Evolutionary conservation across 768 basidiomycete genomes (phyloP), one percentile per base, ranked within the genome.

Genomic region (Mycena epipterygia): DNA sequence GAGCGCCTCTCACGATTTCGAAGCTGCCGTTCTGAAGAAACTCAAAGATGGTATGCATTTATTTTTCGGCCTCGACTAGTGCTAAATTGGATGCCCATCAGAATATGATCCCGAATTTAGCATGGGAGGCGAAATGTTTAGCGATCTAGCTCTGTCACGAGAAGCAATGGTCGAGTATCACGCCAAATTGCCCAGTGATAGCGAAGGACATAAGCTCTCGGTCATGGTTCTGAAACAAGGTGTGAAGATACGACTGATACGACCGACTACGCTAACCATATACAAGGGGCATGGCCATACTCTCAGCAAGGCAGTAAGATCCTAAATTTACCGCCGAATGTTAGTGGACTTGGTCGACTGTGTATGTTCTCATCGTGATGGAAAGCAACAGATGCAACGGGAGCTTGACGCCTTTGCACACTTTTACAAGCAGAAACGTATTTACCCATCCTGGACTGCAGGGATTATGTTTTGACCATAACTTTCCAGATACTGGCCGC

Each of bases 31-130:
- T 84, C 82, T 98, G 64, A 91, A 93, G 83, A 93, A 93, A 80
- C 84, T 99, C 68, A 95, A 94, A 83, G 91, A 95, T 74, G 76
- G 95, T 90, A 49, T 51, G 84, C 35, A 35, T 27, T 51, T 71
- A 23, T 49, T 42, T 58, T 49, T 27, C 37, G 55, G 33, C 14
- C 29, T 30, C 48, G 21, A 27, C 39, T 46, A 57, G 41, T 57
- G 19, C 35, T 35, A 32, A 59, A 32, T 49, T 74, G 49, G 70
- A 14, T 53, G 25, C 29, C 44, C 25, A 25, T 62, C 56, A 97
- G 97, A 93, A 60, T 97, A 97, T 75, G 98, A 99, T 78, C 93
- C 96, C 14, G 96, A 97, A 69, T 99, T 99, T 76, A 94, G 93
- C 11, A 93, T 93, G 83, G 95, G 96, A 57, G 95, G 96, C 75